Evolutionary conservation across 2,329 filamentous ascomycete species (phyloP).

Genomic region (Zarea fungicola): DNA sequence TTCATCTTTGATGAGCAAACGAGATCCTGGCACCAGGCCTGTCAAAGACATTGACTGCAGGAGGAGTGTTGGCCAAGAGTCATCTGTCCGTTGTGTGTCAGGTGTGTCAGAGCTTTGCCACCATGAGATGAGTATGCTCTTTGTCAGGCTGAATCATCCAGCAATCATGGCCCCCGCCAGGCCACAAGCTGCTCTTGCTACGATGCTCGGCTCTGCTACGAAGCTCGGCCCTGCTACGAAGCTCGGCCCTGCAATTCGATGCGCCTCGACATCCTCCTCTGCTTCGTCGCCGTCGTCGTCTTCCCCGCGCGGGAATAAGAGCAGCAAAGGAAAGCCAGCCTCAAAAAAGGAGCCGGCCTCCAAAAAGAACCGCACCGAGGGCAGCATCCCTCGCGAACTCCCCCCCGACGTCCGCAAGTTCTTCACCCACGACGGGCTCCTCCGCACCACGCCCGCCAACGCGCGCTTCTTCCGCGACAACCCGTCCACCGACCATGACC

Average conservation of each 20-base stretch:
- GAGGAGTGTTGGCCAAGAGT: not conserved
- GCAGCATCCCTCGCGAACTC: not conserved
- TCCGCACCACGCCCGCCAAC: constrained; percentile 19
- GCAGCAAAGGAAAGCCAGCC: not conserved
- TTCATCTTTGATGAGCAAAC: not conserved
- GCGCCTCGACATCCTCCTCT: not conserved
- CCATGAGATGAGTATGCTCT: constrained; percentile 7
- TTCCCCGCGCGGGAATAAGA: not conserved
- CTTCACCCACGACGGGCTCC: not conserved
- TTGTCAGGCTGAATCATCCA: constrained; percentile 3
- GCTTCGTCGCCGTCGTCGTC: not conserved
- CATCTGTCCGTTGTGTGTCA: no score
- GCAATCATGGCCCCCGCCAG: not conserved
- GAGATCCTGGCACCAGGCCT: not conserved
- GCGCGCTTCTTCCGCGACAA: constrained; percentile 6
- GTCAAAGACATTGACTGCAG: not conserved
- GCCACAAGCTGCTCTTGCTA: not conserved
- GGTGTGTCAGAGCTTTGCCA: not conserved
- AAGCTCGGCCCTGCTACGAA: not conserved
- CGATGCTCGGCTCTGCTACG: not conserved
- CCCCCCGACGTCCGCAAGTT: constrained; percentile 6
- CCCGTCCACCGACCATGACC: constrained; percentile 13
- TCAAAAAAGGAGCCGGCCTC: no score
- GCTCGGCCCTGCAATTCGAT: not conserved
- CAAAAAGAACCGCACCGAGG: not conserved